phyloP scores from a whole-genome alignment of 176 grass and related monocot genomes.

The Raddia distichophylla region DNA sequence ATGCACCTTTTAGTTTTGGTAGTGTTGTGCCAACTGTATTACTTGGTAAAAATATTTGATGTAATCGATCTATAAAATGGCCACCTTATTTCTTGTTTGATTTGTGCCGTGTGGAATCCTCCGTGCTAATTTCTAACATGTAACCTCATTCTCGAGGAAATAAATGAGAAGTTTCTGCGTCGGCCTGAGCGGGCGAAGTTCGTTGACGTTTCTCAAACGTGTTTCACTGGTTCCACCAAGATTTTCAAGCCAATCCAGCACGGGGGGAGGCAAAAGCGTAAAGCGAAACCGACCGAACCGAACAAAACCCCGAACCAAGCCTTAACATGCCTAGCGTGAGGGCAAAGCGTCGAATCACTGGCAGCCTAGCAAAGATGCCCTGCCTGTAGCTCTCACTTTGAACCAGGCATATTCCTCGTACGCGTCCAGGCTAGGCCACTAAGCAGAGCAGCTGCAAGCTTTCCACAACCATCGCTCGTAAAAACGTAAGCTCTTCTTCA shows the following conservation, averaged over 20 bases:
- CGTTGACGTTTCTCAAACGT: not conserved
- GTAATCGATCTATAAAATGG: not conserved
- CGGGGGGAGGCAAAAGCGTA: not conserved
- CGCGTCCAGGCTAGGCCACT: slow-evolving; percentile 19
- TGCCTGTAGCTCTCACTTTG: not conserved
- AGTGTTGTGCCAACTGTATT: not conserved
- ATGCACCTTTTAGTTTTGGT: too few relatives aligned
- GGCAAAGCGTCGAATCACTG: not conserved
- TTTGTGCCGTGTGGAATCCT: not conserved
- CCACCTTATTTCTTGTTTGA: not conserved
- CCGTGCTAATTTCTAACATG: not conserved
- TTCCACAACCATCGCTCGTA: not conserved
- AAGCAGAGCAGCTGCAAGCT: not conserved
- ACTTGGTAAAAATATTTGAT: not conserved
- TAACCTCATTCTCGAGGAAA: not conserved
- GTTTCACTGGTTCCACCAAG: not conserved
- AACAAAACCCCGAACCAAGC: not conserved
- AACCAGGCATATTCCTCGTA: slow-evolving; percentile 28
- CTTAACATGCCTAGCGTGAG: not conserved
- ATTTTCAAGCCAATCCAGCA: not conserved
- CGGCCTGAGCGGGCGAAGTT: not conserved
- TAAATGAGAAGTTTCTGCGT: not conserved
- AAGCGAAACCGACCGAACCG: not conserved
- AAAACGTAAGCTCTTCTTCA: not conserved
- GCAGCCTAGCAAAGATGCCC: not conserved